Base-by-base conservation (phyloP, 2,329 filamentous ascomycete genomes). In the Penicillium expansum region DNA sequence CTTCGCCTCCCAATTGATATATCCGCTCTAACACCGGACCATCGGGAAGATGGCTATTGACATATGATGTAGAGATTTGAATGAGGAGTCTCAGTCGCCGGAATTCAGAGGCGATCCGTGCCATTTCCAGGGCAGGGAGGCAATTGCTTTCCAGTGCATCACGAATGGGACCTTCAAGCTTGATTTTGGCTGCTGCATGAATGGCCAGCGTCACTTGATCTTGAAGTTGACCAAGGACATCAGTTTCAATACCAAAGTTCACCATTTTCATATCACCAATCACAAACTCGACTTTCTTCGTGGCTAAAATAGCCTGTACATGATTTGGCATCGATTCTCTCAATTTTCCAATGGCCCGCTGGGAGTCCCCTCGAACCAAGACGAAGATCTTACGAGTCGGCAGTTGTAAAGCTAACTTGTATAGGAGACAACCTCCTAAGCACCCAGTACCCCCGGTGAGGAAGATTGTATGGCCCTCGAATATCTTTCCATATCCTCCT, bases 61-160 rank as follows among this genome's bases (percentile, higher is more conserved):
- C 65, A 29, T 71, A 72, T 14, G 70, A 67, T 1, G 70, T 72
- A 9, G 69, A 71, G 6, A 71, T 32, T 41, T 71, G 70, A 8
- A 72, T 45, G 27, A 72, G 63, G 0, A 71, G 62, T 37, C 67
- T 70, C 10, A 72, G 52, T 13, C 55, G 61, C 8, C 61, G 63
- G n/a, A 72, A 72, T 7, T 45, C 55, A 1, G 67, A 65, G 8
- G 65, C 59, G 7, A 71, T 63, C 3, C 61, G 55, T 3, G 69
- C 69, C 45, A 72, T 45, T 22, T 71, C 70, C 24, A 72, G 48
- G 6, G 68, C 57, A 7, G 70, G 69, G 3, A 71, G 66, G 47
- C 70, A 72, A n/a, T 72, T 72, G 44, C 66, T 68, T 47, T 70
- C 63, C 14, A 71, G 56, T 5, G 70, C 63, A 20, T 71, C 68